phyloP scores from a whole-genome alignment of 371 early-diverging fungal species.

The Gilbertella persicaria region DNA sequence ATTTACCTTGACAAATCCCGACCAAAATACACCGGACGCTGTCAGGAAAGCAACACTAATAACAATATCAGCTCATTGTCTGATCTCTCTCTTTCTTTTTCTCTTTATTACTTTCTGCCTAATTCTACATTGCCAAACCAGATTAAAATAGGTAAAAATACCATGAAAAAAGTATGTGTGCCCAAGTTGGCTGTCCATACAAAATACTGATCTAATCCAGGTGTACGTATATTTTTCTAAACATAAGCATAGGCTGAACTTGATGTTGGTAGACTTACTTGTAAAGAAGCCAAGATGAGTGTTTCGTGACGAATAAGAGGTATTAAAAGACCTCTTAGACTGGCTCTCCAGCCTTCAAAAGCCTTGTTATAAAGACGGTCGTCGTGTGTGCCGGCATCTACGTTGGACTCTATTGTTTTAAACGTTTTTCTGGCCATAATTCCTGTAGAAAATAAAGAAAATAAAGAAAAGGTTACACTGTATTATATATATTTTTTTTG shows the following conservation, averaged over 20 bases:
- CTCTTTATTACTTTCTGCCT: slow-evolving; percentile 52
- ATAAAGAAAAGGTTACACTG: slow-evolving; percentile 5
- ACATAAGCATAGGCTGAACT: too few species aligned
- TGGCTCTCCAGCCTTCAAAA: slow-evolving; percentile 46
- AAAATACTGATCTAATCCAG: slow-evolving; percentile 60
- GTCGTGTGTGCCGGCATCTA: slow-evolving; percentile 53
- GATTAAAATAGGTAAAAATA: slow-evolving; percentile 68
- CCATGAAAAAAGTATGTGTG: slow-evolving; percentile 75
- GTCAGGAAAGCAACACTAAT: slow-evolving; percentile 49
- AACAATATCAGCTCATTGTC: not conserved
- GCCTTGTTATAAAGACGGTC: slow-evolving; percentile 50
- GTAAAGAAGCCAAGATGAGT: slow-evolving; percentile 55
- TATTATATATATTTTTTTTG: not conserved
- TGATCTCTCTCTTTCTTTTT: not conserved
- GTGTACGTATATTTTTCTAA: slow-evolving; percentile 44
- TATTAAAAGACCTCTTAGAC: slow-evolving; percentile 49
- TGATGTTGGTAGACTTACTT: slow-evolving; percentile 36
- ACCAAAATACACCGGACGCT: slow-evolving; percentile 68
- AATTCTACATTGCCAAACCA: slow-evolving; percentile 69
- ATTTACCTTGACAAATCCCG: slow-evolving; percentile 66
- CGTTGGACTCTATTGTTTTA: slow-evolving; percentile 36
- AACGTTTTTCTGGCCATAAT: slow-evolving; percentile 41
- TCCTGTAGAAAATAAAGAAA: not conserved
- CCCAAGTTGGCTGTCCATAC: slow-evolving; percentile 69
- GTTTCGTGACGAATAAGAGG: slow-evolving; percentile 60